Conservation (phyloP, 179 eudicot species). For the Pouteria campechiana region DNA sequence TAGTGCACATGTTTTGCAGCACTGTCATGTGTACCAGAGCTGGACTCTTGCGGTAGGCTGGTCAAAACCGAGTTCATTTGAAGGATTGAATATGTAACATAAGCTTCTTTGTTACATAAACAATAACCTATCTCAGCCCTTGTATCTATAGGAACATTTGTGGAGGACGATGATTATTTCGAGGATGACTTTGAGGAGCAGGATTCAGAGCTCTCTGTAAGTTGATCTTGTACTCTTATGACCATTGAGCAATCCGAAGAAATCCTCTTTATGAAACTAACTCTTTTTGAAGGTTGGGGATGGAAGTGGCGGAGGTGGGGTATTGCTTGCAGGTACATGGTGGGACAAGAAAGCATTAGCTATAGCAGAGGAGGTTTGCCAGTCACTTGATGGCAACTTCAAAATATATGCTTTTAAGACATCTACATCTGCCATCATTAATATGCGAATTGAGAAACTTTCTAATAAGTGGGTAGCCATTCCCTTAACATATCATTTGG, state of each 20-base stretch:
- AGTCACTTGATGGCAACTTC: conserved; percentile 58
- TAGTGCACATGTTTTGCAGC: not conserved
- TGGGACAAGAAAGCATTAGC: conserved; percentile 82
- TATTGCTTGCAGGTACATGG: conserved; percentile 59
- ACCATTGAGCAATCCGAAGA: no score
- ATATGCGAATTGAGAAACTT: conserved; percentile 76
- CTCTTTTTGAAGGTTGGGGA: conserved; percentile 63
- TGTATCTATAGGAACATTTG: conserved; percentile 26
- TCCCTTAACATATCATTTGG: not conserved
- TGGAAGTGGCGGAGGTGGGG: conserved; percentile 90
- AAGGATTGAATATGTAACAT: not conserved
- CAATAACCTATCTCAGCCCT: not conserved
- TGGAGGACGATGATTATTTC: conserved; percentile 41
- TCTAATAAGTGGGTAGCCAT: conserved; percentile 56
- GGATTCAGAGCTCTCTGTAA: conserved; percentile 53
- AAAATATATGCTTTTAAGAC: conserved; percentile 78
- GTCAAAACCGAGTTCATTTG: not conserved
- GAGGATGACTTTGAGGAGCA: conserved; percentile 50
- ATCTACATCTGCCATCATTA: conserved; percentile 39
- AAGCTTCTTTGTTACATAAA: not conserved
- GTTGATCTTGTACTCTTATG: no score
- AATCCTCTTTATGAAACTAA: no score
- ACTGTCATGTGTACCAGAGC: not conserved
- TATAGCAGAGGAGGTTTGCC: conserved; percentile 50
- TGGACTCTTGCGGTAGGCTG: not conserved